phyloP scores from a whole-genome alignment of 257 asterid species.

The Solanum tarapatanum region DNA sequence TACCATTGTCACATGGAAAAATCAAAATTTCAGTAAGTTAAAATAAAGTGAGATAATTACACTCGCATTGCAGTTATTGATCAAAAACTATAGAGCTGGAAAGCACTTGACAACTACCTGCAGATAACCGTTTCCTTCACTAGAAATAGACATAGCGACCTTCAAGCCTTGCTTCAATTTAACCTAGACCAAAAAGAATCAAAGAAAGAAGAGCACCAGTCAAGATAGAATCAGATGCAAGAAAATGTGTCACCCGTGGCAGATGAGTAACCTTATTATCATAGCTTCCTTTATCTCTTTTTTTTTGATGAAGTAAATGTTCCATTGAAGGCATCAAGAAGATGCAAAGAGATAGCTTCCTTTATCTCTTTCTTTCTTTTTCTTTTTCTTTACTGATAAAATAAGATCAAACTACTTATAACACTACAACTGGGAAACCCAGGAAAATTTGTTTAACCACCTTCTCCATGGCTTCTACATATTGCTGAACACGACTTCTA shows the following conservation, averaged over 20 bases:
- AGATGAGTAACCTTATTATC: neutral
- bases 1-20: neutral
- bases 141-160: constrained; percentile 79
- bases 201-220: neutral
- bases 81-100: neutral
- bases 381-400: neutral
- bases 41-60: neutral
- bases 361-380: neutral
- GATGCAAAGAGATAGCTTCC: neutral
- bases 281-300: neutral
- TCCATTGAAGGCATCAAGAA: too few relatives aligned
- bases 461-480: constrained; percentile 90
- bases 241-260: neutral
- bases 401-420: neutral
- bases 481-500: constrained; percentile 53
- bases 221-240: neutral
- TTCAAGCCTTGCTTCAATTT: constrained; percentile 92
- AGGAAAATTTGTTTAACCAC: constrained; percentile 18
- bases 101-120: constrained; percentile 42
- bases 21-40: neutral
- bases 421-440: neutral
- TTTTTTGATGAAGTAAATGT: too few relatives aligned
- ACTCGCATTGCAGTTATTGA: neutral
- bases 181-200: constrained; percentile 34
- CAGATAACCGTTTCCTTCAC: constrained; percentile 90